Evolutionary conservation across 75 land plant genomes (phyloP).

Genomic region (Pinus taeda): DNA sequence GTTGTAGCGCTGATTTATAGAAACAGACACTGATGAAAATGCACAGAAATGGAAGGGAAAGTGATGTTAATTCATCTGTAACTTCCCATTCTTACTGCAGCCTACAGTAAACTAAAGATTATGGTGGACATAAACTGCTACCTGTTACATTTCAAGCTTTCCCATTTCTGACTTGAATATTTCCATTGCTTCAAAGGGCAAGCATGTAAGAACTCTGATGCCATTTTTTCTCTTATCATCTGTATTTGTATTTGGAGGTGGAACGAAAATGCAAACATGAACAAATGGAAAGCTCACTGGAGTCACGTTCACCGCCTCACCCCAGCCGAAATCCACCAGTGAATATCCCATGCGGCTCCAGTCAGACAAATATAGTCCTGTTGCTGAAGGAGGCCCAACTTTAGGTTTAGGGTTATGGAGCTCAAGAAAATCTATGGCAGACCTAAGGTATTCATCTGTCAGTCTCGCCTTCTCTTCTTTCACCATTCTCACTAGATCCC

Average conservation of each 20-base stretch:
- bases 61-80: too few relatives aligned
- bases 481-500: background rate
- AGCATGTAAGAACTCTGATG: background rate
- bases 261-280: background rate
- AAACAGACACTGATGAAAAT: too few relatives aligned
- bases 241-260: background rate
- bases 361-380: background rate
- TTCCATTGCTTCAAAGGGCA: background rate
- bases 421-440: background rate
- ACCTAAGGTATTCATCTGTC: background rate
- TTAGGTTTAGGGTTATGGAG: background rate
- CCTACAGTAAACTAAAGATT: too few relatives aligned
- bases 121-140: too few relatives aligned
- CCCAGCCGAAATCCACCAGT: background rate
- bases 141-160: background rate
- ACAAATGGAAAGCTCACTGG: too few relatives aligned
- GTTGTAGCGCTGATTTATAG: too few relatives aligned
- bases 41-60: too few relatives aligned
- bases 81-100: too few relatives aligned
- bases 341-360: background rate
- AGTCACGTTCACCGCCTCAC: background rate
- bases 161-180: background rate
- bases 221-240: background rate
- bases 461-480: background rate
- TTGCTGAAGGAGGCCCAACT: background rate